phyloP scores from a whole-genome alignment of 2,329 filamentous ascomycete genomes.

The Dryadomyces sulphureus region DNA sequence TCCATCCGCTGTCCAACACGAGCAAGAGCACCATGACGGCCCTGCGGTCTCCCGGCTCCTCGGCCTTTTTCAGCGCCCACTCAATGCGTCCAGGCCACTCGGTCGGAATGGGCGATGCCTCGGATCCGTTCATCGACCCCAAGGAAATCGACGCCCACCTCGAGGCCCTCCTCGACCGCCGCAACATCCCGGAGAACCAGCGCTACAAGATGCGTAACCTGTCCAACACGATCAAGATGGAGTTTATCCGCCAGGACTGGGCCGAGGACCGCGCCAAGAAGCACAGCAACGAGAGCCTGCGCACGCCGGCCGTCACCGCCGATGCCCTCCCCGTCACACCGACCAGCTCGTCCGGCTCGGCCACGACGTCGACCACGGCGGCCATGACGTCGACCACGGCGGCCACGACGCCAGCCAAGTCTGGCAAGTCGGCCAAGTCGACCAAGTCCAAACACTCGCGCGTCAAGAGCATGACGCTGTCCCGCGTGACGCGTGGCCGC shows the following conservation, averaged over 20 bases:
- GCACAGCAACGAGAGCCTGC: slow-evolving; percentile 25
- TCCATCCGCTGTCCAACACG: slow-evolving; percentile 22
- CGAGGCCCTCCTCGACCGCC: slow-evolving; percentile 58
- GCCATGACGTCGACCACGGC: slow-evolving; percentile 9
- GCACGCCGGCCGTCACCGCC: slow-evolving; percentile 13
- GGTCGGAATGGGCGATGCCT: slow-evolving; percentile 19
- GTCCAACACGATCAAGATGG: slow-evolving; percentile 80
- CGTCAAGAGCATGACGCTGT: slow-evolving; percentile 68
- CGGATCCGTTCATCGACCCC: slow-evolving; percentile 38
- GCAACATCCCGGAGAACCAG: slow-evolving; percentile 89
- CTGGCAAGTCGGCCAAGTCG: slow-evolving; percentile 15
- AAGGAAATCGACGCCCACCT: slow-evolving; percentile 41
- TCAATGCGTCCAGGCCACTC: slow-evolving; percentile 13
- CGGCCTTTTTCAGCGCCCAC: slow-evolving; percentile 20
- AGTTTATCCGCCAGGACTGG: slow-evolving; percentile 86
- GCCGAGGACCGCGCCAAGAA: slow-evolving; percentile 44
- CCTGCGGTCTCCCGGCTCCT: slow-evolving; percentile 5
- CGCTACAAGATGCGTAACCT: slow-evolving; percentile 88
- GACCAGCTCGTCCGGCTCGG: too few species aligned
- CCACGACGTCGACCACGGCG: slow-evolving; percentile 14
- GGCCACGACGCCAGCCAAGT: not conserved
- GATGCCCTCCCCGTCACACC: not conserved
- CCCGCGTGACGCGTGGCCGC: slow-evolving; percentile 30
- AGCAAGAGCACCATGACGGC: slow-evolving; percentile 19
- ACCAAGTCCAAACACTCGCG: slow-evolving; percentile 43